Evolutionary conservation across 495 filamentous ascomycete genomes (phyloP).

Genomic region (Penicillium herquei): DNA sequence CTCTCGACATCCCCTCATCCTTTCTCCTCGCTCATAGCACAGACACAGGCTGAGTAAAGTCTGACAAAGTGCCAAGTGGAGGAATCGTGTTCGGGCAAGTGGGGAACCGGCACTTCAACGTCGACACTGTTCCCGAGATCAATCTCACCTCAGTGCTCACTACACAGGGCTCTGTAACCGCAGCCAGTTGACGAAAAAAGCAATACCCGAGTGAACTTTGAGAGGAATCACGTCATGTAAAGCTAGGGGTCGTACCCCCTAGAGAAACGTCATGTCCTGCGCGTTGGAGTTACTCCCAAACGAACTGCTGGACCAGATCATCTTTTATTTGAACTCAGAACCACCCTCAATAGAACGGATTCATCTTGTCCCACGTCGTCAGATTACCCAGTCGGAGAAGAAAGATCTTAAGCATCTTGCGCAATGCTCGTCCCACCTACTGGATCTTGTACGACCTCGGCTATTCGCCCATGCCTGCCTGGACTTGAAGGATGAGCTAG

Average conservation of each 20-base stretch:
- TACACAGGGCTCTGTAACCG: background rate
- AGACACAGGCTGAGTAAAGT: constrained; percentile 21
- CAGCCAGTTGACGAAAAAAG: background rate
- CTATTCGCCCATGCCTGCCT: constrained; percentile 37
- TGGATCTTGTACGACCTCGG: constrained; percentile 27
- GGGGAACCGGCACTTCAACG: constrained; percentile 26
- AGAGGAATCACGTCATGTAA: constrained; percentile 1
- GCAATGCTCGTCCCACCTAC: constrained; percentile 25
- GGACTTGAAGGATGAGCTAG: constrained; percentile 24
- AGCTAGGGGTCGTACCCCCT: background rate
- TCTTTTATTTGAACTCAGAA: constrained; percentile 24
- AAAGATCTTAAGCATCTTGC: constrained; percentile 36
- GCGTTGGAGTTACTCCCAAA: constrained; percentile 31
- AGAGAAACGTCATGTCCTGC: constrained; percentile 17
- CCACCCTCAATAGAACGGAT: constrained; percentile 30
- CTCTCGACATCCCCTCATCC: background rate
- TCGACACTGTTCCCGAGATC: constrained; percentile 16
- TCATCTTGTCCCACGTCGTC: constrained; percentile 23
- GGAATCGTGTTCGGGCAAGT: constrained; percentile 5
- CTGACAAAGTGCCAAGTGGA: constrained; percentile 26
- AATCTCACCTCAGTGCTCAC: background rate
- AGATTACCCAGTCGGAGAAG: constrained; percentile 20
- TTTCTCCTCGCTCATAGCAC: background rate
- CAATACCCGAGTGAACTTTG: background rate
- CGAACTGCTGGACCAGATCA: constrained; percentile 42